Evolutionary conservation across 176 grass and related monocot genomes (phyloP).

Genomic region (Ananas comosus): DNA sequence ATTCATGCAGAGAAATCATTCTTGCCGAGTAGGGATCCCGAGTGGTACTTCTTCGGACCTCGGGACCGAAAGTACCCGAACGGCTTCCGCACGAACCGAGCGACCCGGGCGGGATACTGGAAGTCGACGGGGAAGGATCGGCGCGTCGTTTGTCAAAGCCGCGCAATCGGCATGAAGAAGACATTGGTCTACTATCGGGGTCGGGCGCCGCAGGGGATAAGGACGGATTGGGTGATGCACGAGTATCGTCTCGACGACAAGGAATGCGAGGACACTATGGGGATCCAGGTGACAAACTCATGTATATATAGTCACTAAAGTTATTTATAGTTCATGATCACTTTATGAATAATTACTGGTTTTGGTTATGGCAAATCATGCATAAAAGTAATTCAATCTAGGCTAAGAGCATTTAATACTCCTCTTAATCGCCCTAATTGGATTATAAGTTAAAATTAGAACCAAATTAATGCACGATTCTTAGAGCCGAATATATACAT

Average conservation of each 20-base stretch:
- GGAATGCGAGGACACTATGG: slow-evolving; percentile 71
- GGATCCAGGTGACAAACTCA: slow-evolving; percentile 52
- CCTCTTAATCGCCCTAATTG: no score
- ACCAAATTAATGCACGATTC: not conserved
- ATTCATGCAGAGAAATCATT: slow-evolving; percentile 82
- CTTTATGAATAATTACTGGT: not conserved
- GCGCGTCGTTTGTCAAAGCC: slow-evolving; percentile 46
- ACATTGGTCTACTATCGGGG: slow-evolving; percentile 94
- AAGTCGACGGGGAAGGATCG: slow-evolving; percentile 97
- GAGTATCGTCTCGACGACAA: slow-evolving; percentile 98
- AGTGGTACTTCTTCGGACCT: slow-evolving; percentile 98
- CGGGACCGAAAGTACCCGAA: slow-evolving; percentile 84
- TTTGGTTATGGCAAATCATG: not conserved
- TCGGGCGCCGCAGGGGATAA: slow-evolving; percentile 79
- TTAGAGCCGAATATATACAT: not conserved
- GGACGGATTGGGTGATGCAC: slow-evolving; percentile 98
- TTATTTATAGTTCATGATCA: not conserved
- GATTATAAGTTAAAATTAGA: not conserved
- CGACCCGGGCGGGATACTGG: slow-evolving; percentile 88
- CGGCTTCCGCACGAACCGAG: slow-evolving; percentile 89
- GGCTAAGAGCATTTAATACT: no score
- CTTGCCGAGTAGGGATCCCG: slow-evolving; percentile 88
- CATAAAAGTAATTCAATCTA: no score
- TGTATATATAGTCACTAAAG: not conserved
- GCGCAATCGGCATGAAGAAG: slow-evolving; percentile 98